Evolutionary conservation across 768 basidiomycete species (phyloP), one percentile per base, ranked within the genome.

Genomic region (Lactarius hengduanensis): DNA sequence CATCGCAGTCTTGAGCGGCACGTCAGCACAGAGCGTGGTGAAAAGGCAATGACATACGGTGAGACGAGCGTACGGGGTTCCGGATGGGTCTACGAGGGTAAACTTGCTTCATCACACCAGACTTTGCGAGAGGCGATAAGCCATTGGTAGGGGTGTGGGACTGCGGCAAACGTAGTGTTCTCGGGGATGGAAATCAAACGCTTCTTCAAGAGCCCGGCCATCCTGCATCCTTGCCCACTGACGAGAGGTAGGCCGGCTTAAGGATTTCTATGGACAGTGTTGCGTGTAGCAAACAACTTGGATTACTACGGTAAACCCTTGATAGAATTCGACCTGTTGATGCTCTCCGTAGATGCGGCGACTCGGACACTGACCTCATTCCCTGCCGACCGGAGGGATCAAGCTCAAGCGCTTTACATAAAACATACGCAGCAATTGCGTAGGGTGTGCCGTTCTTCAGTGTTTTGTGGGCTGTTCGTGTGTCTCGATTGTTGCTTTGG

Each of bases 191-290:
- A 91, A 1, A 84, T 83, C 58, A 92, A 81, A 66, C 86, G 81
- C 65, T 80, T 80, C 70, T 83, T 86, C 73, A 88, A 80, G 64
- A 80, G 30, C 30, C 5, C 30, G 30, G 30, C 30, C 30, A 30
- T 30, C 30, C 30, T 28, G 28, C 28, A 28, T 28, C 28, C 28
- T 28, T 1, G 28, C 28, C 26, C 26, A 26, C 26, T 28, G 28
- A 2, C 28, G 28, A 28, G 28, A 28, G 28, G 28, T 28, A 28
- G 3, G 28, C 28, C 28, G 30, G 84, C 74, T 86, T 90, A 65
- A 95, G 73, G 34, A 93, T 82, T 75, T 94, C 86, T 65, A 95
- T 90, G 9, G 85, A 86, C 74, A 94, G 91, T 11, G 86, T 85
- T 11, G 79, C 92, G 72, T 95, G 56, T 72, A 92, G 90, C 43